These are phyloP conservation scores for Irpex rosettiformis DNA, from an alignment of 1,284 basidiomycete genomes.

Conservation along the genomic window DNA sequence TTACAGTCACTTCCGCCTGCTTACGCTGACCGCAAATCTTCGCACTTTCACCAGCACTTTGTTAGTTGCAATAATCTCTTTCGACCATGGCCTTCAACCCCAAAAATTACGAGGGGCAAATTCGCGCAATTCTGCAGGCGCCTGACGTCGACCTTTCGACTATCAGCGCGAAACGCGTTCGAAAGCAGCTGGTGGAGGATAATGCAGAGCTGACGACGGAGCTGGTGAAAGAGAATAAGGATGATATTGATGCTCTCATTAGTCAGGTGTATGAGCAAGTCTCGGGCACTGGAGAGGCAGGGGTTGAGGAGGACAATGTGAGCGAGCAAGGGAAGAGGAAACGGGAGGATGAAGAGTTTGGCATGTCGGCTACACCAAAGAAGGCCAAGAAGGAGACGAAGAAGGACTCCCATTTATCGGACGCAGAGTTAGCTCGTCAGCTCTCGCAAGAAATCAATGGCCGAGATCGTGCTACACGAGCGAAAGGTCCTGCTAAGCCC, in stretches of 20 bases:
- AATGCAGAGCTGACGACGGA: slow-evolving; percentile 50
- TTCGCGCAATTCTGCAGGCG: slow-evolving; percentile 63
- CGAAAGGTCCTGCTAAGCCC: slow-evolving; percentile 29
- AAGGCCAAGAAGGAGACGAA: slow-evolving; percentile 38
- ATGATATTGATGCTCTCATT: slow-evolving; percentile 58
- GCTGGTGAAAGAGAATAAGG: slow-evolving; percentile 55
- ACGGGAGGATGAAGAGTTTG: slow-evolving; percentile 32
- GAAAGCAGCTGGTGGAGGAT: slow-evolving; percentile 54
- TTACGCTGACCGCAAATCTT: neutral
- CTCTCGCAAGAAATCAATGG: slow-evolving; percentile 71
- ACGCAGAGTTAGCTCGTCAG: slow-evolving; percentile 69
- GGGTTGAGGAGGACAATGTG: slow-evolving; percentile 23
- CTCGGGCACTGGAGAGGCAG: slow-evolving; percentile 27
- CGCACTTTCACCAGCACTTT: neutral
- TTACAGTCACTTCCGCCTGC: neutral
- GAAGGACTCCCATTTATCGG: slow-evolving; percentile 40
- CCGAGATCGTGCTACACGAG: slow-evolving; percentile 45
- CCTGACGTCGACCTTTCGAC: slow-evolving; percentile 68
- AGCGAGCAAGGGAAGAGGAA: slow-evolving; percentile 20
- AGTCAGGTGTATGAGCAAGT: slow-evolving; percentile 56
- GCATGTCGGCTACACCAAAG: slow-evolving; percentile 29
- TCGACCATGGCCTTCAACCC: slow-evolving; percentile 23
- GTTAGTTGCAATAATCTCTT: slow-evolving; percentile 9
- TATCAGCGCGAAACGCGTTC: slow-evolving; percentile 77
- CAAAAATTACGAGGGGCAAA: slow-evolving; percentile 47